phyloP scores from a whole-genome alignment of 139 green algal genomes.

The Chlamydomonas eustigma region DNA sequence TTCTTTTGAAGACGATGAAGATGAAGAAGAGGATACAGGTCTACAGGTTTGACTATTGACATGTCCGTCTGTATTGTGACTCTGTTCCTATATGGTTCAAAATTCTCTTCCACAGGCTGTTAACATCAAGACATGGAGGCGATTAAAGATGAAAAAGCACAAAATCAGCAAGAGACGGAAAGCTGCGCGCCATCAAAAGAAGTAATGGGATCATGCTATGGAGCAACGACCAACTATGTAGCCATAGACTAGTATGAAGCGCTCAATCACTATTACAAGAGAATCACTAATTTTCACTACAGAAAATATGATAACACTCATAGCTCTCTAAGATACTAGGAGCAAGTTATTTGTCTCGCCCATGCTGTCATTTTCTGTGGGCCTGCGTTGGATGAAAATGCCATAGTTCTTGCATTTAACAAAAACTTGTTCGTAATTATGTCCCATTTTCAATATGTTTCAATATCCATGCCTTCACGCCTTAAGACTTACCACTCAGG shows the following conservation, averaged over 20 bases:
- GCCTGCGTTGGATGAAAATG: conserved; percentile 12
- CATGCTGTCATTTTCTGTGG: conserved; percentile 31
- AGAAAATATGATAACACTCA: too few species aligned
- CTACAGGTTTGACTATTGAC: too few species aligned
- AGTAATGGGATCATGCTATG: neutral
- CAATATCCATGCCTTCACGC: neutral
- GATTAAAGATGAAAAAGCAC: conserved; percentile 19
- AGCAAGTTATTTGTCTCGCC: conserved; percentile 42
- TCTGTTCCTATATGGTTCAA: too few species aligned
- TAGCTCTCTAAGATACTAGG: too few species aligned
- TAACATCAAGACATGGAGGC: conserved; percentile 12
- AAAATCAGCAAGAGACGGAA: conserved; percentile 11
- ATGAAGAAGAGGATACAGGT: too few species aligned
- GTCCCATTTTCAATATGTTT: neutral
- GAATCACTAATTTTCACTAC: too few species aligned
- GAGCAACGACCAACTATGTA: too few species aligned
- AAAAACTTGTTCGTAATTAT: neutral
- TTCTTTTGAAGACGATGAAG: neutral
- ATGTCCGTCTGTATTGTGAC: too few species aligned
- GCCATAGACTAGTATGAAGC: too few species aligned
- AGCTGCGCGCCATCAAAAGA: neutral
- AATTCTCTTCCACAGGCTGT: neutral
- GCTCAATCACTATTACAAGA: too few species aligned
- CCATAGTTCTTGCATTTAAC: neutral
- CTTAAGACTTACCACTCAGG: conserved; percentile 25